These are phyloP conservation scores for Agrostemma githago DNA, from an alignment of 148 eudicot species.

Conservation along the genomic window DNA sequence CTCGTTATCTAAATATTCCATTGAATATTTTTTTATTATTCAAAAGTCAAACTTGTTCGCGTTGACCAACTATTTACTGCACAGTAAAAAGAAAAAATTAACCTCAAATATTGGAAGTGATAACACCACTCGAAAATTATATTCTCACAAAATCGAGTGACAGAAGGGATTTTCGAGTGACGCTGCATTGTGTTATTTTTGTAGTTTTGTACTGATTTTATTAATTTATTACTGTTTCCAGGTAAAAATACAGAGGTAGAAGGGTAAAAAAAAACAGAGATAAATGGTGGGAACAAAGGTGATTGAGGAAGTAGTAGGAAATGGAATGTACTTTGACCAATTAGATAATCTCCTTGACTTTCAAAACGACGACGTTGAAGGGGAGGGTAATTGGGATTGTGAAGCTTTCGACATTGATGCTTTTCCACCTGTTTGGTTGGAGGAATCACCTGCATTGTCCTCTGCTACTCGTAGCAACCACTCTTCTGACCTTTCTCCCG, in stretches of 20 bases:
- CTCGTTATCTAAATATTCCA: too few species aligned
- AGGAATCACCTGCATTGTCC: neutral
- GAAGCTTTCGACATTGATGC: conserved; percentile 3
- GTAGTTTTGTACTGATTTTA: too few species aligned
- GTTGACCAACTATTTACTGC: too few species aligned
- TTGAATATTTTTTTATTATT: too few species aligned
- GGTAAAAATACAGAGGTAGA: neutral
- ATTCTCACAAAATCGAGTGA: too few species aligned
- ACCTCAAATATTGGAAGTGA: too few species aligned
- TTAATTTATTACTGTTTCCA: too few species aligned
- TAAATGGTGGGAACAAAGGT: neutral
- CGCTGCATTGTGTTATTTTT: too few species aligned
- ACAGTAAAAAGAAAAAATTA: too few species aligned
- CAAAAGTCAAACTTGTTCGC: too few species aligned
- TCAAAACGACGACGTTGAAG: neutral
- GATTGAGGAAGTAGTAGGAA: conserved; percentile 4
- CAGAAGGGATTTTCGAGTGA: too few species aligned
- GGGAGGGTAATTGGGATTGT: neutral
- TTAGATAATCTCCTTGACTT: conserved; percentile 9
- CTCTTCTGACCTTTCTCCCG: neutral
- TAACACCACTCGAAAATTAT: too few species aligned
- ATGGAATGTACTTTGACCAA: conserved; percentile 8
- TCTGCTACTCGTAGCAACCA: neutral
- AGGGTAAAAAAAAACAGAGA: neutral
- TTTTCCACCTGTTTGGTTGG: conserved; percentile 9